Evolutionary conservation across 2,329 filamentous ascomycete genomes (phyloP), one percentile per base, ranked within the genome.

Genomic region (Tolypocladium tropicale): DNA sequence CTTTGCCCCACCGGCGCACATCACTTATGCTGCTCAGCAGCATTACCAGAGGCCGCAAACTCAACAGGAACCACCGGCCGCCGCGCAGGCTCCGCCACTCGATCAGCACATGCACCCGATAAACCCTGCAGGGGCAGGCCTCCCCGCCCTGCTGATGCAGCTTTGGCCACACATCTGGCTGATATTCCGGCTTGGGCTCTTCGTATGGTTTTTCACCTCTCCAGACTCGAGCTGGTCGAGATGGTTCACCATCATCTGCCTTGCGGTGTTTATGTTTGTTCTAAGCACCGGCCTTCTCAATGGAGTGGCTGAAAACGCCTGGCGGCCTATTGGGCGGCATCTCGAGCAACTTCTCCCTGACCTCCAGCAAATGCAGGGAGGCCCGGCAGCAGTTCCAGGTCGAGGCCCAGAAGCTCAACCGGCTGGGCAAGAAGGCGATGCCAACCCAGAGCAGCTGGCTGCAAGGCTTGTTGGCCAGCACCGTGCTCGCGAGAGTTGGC

Each of bases 141-240:
- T 72, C 9, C 69, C 69, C 4, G 67, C 67, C 25, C 48, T 72
- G 14, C 54, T 73, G 6, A 58, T 70, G 54, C 66, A 68, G 18
- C 55, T 82, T n/a, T 80, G 79, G 73, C 81, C 81, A n/a, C 78
- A 85, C 54, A 65, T 86, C 32, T 86, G 83, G 83, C 73, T 86
- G 53, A 61, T 85, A 1, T 70, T 82, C 37, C 77, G 83, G 9
- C 68, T 87, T 10, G 72, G 75, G 12, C 68, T 81, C 6, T 84
- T 86, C 64, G 76, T 86, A 14, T 86, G 82, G 81, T 82, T 84
- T 69, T 85, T 86, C 58, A 85, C 83, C 0, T 77, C 77, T 11
- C 77, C 79, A 0, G 75, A 77, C 49, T 74, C 77, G 2, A 84
- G 77, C 62, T 85, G 82, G 82, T 76, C 76, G 10, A 77, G 82